These are phyloP conservation scores for Puccinia hordei DNA, from an alignment of 1,284 basidiomycete species.

Conservation along the genomic window DNA sequence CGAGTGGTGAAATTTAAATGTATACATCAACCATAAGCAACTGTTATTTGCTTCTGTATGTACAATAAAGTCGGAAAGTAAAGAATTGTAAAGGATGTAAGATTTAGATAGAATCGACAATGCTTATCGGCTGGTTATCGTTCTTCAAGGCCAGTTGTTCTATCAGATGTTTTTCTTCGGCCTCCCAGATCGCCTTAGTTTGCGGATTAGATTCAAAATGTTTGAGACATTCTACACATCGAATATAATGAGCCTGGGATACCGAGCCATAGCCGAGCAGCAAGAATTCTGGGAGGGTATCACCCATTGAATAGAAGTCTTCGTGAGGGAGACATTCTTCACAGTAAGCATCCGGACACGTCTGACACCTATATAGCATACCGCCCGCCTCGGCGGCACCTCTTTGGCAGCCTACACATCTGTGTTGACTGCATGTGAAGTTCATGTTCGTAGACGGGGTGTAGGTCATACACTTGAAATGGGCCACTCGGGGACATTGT, in stretches of 20 bases:
- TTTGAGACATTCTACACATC: constrained; percentile 43
- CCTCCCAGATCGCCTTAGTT: constrained; percentile 24
- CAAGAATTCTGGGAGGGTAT: constrained; percentile 41
- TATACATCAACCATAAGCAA: background rate
- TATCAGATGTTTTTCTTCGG: constrained; percentile 18
- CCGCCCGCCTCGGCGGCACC: constrained; percentile 63
- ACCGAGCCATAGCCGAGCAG: constrained; percentile 20
- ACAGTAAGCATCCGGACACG: constrained; percentile 67
- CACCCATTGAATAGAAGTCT: constrained; percentile 34
- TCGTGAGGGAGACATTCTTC: constrained; percentile 61
- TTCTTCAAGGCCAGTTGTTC: background rate
- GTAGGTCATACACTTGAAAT: constrained; percentile 63
- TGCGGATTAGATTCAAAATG: constrained; percentile 39
- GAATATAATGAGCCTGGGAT: constrained; percentile 30
- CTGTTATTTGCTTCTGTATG: too few relatives aligned
- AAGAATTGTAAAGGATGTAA: too few relatives aligned
- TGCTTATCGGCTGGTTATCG: background rate
- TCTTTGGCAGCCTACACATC: constrained; percentile 62
- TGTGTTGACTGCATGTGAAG: constrained; percentile 64
- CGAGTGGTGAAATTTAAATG: too few relatives aligned
- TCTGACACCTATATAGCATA: constrained; percentile 66
- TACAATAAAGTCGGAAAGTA: too few relatives aligned
- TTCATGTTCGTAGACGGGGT: constrained; percentile 54
- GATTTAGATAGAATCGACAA: background rate
- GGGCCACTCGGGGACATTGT: constrained; percentile 66